Conservation (phyloP, 208 protist genomes). For the Strigomonas culicis region DNA sequence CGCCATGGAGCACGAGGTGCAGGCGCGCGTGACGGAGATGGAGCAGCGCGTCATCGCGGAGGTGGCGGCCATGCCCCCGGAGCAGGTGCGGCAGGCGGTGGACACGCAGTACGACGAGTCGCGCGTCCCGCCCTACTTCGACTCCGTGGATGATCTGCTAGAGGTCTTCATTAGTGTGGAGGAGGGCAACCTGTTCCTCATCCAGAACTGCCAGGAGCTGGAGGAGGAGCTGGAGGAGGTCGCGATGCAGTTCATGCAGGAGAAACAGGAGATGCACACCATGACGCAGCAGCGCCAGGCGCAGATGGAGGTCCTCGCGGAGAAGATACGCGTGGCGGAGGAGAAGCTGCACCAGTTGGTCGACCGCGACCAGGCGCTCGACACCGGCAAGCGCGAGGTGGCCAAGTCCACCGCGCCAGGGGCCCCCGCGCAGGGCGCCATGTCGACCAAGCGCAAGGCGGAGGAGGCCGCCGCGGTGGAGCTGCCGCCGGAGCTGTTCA, state of each 20-base stretch:
- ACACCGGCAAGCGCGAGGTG: conserved; percentile 14
- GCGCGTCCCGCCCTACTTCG: conserved; percentile 92
- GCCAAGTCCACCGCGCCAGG: neutral
- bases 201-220: conserved; percentile 94
- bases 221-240: conserved; percentile 94
- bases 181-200: conserved; percentile 96
- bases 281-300: conserved; percentile 77
- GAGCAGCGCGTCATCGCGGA: conserved; percentile 38
- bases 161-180: conserved; percentile 95
- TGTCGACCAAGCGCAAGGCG: conserved; percentile 6
- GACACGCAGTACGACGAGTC: conserved; percentile 64
- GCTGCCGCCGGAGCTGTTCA: conserved; percentile 63
- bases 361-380: conserved; percentile 53
- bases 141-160: conserved; percentile 88
- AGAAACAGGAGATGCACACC: conserved; percentile 81
- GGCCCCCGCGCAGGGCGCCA: neutral
- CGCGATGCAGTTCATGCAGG: conserved; percentile 72
- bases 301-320: conserved; percentile 82
- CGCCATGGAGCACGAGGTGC: conserved; percentile 45
- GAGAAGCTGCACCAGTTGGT: conserved; percentile 68
- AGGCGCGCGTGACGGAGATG: conserved; percentile 31
- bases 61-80: conserved; percentile 46
- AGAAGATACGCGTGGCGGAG: conserved; percentile 73
- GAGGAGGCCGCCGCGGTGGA: conserved; percentile 9
- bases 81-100: conserved; percentile 49